A percentile compares a stretch with the other conserved stretches of the same genome.
Evolutionary conservation across 805 yeast genomes (phyloP).

Genomic region (Kregervanrija pseudodelftensis): DNA sequence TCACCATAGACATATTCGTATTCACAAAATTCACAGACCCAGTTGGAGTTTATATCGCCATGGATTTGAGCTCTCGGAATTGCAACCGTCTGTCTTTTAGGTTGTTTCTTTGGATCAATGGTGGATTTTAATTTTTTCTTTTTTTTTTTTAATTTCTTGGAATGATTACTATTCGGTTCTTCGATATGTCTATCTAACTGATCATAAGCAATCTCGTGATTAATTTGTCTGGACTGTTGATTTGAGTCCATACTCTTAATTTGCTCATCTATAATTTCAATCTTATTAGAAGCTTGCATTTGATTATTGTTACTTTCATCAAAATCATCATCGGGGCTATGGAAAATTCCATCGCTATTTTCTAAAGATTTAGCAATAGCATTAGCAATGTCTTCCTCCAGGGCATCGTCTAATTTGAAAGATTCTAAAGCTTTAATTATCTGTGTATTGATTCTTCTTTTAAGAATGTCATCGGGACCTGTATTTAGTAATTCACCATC

Average conservation of each 20-base stretch:
- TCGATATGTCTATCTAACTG: too few relatives aligned
- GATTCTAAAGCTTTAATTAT: constrained; percentile 19
- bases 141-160: background rate
- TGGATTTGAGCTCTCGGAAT: background rate
- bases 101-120: background rate
- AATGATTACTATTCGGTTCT: too few relatives aligned
- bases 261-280: too few relatives aligned
- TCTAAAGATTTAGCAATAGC: constrained; percentile 14
- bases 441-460: constrained; percentile 15
- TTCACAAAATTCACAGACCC: constrained; percentile 41
- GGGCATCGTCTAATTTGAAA: constrained; percentile 14
- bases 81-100: background rate
- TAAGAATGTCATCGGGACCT: constrained; percentile 12
- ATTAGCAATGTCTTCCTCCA: constrained; percentile 16
- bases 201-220: too few relatives aligned
- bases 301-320: too few relatives aligned
- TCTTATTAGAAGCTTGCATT: too few relatives aligned
- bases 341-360: constrained; percentile 6
- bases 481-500: constrained; percentile 16
- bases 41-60: constrained; percentile 15
- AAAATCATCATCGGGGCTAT: background rate
- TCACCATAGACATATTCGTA: constrained; percentile 41
- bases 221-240: too few relatives aligned
- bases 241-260: too few relatives aligned
- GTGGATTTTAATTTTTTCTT: background rate